These are phyloP conservation scores for Skeletonema menzelii DNA, from an alignment of 108 stramenopile species.

Conservation along the genomic window DNA sequence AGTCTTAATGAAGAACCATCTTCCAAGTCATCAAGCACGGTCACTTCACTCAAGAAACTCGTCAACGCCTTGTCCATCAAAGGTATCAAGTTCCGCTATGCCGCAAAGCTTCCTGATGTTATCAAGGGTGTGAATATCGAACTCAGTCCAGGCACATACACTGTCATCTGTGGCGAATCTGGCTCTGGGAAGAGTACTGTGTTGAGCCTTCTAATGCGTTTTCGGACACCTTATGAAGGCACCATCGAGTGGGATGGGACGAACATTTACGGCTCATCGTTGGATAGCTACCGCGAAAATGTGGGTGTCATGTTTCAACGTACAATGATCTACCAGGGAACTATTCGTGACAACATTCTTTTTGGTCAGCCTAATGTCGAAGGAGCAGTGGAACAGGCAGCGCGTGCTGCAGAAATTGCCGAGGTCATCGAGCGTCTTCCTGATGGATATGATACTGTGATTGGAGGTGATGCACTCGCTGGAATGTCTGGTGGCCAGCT, in stretches of 20 bases:
- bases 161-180: not conserved
- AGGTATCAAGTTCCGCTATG: conserved; percentile 9
- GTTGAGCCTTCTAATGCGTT: not conserved
- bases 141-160: conserved; percentile 7
- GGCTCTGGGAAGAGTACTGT: conserved; percentile 8
- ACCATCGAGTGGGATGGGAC: conserved; percentile 6
- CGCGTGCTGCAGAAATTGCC: conserved; percentile 8
- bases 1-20: not conserved
- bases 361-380: not conserved
- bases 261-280: not conserved
- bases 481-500: conserved; percentile 1
- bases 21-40: not conserved
- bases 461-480: conserved; percentile 5
- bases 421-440: conserved; percentile 12
- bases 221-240: not conserved
- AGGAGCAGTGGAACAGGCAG: conserved; percentile 1
- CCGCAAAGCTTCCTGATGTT: not conserved
- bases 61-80: conserved; percentile 1
- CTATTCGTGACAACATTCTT: conserved; percentile 16
- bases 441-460: conserved; percentile 14
- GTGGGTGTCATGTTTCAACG: conserved; percentile 12
- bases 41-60: not conserved
- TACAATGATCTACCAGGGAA: conserved; percentile 8
- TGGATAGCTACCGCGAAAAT: conserved; percentile 1
- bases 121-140: conserved; percentile 3